A percentile compares a stretch with the other conserved stretches of the same genome.
Conservation (phyloP, 768 basidiomycete species). For the Pholiota molesta region DNA sequence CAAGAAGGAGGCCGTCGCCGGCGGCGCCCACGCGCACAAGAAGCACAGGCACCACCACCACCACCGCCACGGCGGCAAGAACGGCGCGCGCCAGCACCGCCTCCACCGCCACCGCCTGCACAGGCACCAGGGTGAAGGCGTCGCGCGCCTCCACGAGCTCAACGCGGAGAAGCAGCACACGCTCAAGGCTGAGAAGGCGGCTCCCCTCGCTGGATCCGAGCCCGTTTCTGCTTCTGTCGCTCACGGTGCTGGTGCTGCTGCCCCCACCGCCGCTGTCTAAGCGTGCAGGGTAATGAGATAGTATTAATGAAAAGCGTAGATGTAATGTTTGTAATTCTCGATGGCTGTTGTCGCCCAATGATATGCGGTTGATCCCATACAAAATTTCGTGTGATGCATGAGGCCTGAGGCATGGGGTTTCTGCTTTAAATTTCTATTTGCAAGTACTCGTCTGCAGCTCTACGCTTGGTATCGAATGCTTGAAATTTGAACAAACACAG, state of each 20-base stretch:
- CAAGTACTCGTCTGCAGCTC: no score
- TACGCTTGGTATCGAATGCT: no score
- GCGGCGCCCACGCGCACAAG: neutral
- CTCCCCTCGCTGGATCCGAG: neutral
- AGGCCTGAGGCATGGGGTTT: no score
- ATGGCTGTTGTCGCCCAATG: neutral
- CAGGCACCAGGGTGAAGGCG: slow-evolving; percentile 1
- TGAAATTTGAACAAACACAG: no score
- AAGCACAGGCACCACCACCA: neutral
- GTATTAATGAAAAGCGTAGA: neutral
- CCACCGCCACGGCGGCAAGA: neutral
- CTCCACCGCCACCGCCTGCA: neutral
- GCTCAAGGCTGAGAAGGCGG: neutral
- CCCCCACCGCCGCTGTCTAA: neutral
- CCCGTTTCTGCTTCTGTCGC: neutral
- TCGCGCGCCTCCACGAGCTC: neutral
- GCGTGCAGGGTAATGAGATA: neutral
- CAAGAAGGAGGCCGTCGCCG: neutral
- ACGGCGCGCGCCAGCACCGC: neutral
- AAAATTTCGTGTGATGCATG: neutral
- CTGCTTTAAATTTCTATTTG: no score
- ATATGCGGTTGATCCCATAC: neutral
- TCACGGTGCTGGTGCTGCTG: neutral
- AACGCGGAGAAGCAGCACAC: neutral
- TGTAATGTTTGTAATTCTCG: slow-evolving; percentile 3